Evolutionary conservation across 2,329 filamentous ascomycete species (phyloP), one percentile per base, ranked within the genome.

Genomic region (Trichoderma koningii): DNA sequence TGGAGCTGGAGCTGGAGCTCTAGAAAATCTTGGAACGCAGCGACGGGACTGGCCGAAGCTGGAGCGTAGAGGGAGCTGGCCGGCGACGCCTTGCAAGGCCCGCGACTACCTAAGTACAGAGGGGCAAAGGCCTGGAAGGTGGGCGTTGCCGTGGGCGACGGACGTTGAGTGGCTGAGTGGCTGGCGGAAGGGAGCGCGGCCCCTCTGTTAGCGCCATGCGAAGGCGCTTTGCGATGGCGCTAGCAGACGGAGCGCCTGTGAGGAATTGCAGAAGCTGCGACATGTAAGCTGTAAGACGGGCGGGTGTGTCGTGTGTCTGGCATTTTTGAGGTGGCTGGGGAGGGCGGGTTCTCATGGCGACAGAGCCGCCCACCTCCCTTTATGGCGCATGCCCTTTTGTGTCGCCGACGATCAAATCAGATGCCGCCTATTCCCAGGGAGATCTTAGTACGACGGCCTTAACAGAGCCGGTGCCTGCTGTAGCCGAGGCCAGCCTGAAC

Each of bases 31-130:
- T 38, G 34, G 34, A 38, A 38, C 34, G 34, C 34, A 38, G 34
- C 34, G 34, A 5, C 62, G 62, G 62, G 17, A 64, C 52, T 64
- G 62, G 62, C 53, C 44, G 62, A 59, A 45, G 10, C 34, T 23
- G 21, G 21, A 38, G 34, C 34, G 34, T 7, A 23, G 15, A 57
- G 9, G 57, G 38, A 38, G 62, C 45, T 55, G 44, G 44, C 53
- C 53, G 44, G 61, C 52, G 61, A 56, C 38, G 61, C 61, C 51
- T 45, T 55, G 42, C 55, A 60, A 48, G 48, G 48, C 47, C 34
- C n/a, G 55, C 55, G 60, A 68, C 67, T 7, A 70, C 21, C n/a
- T n/a, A n/a, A 23, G 21, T 23, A 70, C 69, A 70, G 66, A 68
- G 68, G 67, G 63, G 63, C 57, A 34, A 38, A 28, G 59, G 52